phyloP scores from a whole-genome alignment of 2,329 filamentous ascomycete species.

The Pseudonectria buxi region DNA sequence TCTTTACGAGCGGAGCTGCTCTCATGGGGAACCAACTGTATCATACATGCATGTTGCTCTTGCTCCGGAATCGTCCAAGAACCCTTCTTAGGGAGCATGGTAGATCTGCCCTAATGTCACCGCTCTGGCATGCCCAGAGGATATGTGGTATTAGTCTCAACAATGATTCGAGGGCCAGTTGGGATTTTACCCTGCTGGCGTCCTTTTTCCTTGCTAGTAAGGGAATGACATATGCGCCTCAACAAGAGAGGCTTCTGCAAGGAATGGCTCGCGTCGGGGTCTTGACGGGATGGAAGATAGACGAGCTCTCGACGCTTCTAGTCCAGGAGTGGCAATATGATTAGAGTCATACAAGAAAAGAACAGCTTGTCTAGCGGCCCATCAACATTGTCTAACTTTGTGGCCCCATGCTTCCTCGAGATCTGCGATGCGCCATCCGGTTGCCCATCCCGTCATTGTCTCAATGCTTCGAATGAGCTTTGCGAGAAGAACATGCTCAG shows the following conservation, averaged over 20 bases:
- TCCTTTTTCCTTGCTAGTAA: conserved; percentile 39
- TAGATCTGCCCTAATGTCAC: conserved; percentile 30
- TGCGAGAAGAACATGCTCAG: conserved; percentile 33
- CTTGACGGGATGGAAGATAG: conserved; percentile 37
- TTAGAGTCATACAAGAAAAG: conserved; percentile 3
- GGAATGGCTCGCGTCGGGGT: conserved; percentile 31
- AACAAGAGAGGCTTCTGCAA: conserved; percentile 36
- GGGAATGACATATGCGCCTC: conserved; percentile 41
- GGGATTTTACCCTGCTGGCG: conserved; percentile 42
- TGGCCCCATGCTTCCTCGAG: conserved; percentile 38
- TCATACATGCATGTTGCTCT: conserved; percentile 46
- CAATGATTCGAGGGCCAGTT: conserved; percentile 37
- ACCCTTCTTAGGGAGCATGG: conserved; percentile 28
- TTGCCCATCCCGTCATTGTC: conserved; percentile 45
- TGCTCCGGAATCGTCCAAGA: conserved; percentile 45
- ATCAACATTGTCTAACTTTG: conserved; percentile 18
- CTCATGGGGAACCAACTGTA: conserved; percentile 50
- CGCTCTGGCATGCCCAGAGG: conserved; percentile 41
- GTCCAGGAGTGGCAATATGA: conserved; percentile 23
- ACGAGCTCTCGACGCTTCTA: conserved; percentile 17
- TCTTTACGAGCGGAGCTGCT: conserved; percentile 32
- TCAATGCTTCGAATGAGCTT: conserved; percentile 45
- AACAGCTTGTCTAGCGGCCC: conserved; percentile 1
- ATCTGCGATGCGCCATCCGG: conserved; percentile 46
- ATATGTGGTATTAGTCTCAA: conserved; percentile 43